Evolutionary conservation across 352 stramenopile genomes (phyloP).

Genomic region (Phytophthora ohioensis): DNA sequence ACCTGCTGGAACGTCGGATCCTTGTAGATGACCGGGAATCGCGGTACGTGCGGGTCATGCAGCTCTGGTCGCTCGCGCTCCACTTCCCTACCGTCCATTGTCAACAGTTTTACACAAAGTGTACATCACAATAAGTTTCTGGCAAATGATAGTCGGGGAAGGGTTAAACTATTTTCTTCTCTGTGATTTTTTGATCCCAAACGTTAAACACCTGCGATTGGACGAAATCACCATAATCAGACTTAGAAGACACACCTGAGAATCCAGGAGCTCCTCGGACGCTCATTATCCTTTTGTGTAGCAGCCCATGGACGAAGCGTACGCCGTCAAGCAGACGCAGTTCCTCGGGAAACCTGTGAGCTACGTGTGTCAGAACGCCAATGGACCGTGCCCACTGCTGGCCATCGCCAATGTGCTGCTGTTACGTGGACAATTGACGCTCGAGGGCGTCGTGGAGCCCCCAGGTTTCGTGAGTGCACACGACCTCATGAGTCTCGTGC

Average conservation of each 20-base stretch:
- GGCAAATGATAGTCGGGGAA: not conserved
- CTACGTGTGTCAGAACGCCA: constrained; percentile 98
- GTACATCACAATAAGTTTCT: not conserved
- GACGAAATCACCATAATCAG: constrained; percentile 10
- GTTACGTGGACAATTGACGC: constrained; percentile 88
- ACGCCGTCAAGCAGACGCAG: constrained; percentile 78
- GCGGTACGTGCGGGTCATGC: constrained; percentile 65
- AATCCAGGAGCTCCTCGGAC: constrained; percentile 6
- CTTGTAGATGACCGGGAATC: constrained; percentile 75
- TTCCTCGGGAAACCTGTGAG: constrained; percentile 84
- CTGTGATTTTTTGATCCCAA: not conserved
- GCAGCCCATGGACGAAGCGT: constrained; percentile 65
- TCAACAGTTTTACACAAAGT: not conserved
- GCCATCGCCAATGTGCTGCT: constrained; percentile 97
- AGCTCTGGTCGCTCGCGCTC: constrained; percentile 54
- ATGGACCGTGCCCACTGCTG: constrained; percentile 97
- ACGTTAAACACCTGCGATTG: not conserved
- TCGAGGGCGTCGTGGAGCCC: constrained; percentile 69
- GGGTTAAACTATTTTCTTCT: not conserved
- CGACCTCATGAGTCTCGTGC: constrained; percentile 93
- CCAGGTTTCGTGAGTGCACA: constrained; percentile 87
- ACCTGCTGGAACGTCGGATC: constrained; percentile 71
- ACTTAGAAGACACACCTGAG: not conserved
- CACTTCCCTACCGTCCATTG: constrained; percentile 30
- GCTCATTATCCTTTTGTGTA: not conserved